phyloP scores from a whole-genome alignment of 305 asterid genomes.

The Solanum hybrid region DNA sequence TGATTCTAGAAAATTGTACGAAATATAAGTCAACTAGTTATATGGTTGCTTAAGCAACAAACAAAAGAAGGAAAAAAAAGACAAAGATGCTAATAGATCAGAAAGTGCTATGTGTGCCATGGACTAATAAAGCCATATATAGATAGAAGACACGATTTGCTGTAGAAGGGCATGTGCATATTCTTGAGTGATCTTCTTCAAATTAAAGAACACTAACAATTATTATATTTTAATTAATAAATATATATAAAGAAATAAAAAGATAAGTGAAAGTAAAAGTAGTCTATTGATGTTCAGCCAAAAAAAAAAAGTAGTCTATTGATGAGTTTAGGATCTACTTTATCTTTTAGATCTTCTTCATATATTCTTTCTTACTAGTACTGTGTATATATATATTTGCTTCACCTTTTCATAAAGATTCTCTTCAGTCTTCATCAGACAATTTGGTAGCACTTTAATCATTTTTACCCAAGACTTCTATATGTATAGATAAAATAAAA shows the following conservation, averaged over 20 bases:
- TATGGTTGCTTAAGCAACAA: not conserved
- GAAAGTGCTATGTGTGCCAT: not conserved
- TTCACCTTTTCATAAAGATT: conserved; percentile 24
- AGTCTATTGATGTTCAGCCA: not conserved
- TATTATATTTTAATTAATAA: not conserved
- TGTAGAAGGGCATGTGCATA: not conserved
- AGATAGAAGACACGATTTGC: not conserved
- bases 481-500: not conserved
- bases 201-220: not conserved
- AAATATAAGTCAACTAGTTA: not conserved
- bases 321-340: conserved; percentile 10
- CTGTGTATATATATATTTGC: conserved; percentile 12
- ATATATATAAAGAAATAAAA: not conserved
- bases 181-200: not conserved
- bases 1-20: too few relatives aligned
- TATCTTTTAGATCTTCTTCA: conserved; percentile 19
- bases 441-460: conserved; percentile 14
- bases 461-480: not conserved
- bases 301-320: not conserved
- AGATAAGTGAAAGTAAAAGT: conserved; percentile 14
- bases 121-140: not conserved
- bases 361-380: not conserved
- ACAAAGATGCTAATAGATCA: not conserved
- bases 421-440: conserved; percentile 4
- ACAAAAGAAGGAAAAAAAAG: not conserved